phyloP scores from a whole-genome alignment of 805 yeast genomes.

The Lipomyces orientalis region DNA sequence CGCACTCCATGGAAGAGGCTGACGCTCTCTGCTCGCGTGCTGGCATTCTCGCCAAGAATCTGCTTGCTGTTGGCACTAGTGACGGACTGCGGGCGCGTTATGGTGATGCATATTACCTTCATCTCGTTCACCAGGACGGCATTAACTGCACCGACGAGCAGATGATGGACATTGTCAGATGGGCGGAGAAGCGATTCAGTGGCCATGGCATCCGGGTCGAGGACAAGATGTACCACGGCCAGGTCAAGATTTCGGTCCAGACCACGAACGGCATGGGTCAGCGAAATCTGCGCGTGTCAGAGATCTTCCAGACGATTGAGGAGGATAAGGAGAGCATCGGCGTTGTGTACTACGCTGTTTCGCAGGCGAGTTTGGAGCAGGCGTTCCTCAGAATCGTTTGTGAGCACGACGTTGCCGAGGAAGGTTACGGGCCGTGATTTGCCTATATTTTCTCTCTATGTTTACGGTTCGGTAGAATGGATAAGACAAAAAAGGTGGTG shows the following conservation, averaged over 20 bases:
- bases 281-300: slow-evolving; percentile 38
- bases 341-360: slow-evolving; percentile 44
- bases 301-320: slow-evolving; percentile 38
- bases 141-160: slow-evolving; percentile 42
- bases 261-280: slow-evolving; percentile 32
- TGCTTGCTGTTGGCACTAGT: slow-evolving; percentile 46
- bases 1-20: slow-evolving; percentile 50
- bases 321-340: slow-evolving; percentile 30
- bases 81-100: slow-evolving; percentile 41
- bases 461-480: not conserved
- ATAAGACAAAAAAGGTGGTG: not conserved
- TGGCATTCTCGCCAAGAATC: slow-evolving; percentile 44
- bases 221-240: slow-evolving; percentile 45
- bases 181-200: slow-evolving; percentile 39
- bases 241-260: slow-evolving; percentile 43
- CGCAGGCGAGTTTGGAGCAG: slow-evolving; percentile 45
- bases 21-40: slow-evolving; percentile 47
- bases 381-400: slow-evolving; percentile 46
- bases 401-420: slow-evolving; percentile 41
- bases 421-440: slow-evolving; percentile 35
- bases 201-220: slow-evolving; percentile 40
- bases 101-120: slow-evolving; percentile 45
- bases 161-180: slow-evolving; percentile 39
- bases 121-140: slow-evolving; percentile 43
- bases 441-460: not conserved